Conservation (phyloP, 148 eudicot species). For the Nyssa sinensis region DNA sequence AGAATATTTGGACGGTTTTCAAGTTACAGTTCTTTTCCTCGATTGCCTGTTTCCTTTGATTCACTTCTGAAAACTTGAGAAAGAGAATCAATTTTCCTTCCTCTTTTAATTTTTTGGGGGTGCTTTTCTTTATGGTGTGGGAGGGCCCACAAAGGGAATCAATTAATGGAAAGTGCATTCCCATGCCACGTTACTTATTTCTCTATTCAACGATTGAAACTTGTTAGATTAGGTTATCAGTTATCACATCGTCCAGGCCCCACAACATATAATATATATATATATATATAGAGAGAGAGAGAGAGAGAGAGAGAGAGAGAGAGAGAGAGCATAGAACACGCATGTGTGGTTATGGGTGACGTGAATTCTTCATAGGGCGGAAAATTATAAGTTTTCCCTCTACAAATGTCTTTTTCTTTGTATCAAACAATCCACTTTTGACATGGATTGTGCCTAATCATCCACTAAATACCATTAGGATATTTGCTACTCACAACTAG, state of each 20-base stretch:
- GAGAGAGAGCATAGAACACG: neutral
- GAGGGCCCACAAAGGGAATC: neutral
- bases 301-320: neutral
- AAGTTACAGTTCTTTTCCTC: too few species aligned
- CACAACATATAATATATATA: neutral
- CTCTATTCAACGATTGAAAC: too few species aligned
- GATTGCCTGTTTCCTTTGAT: too few species aligned
- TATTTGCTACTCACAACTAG: too few species aligned
- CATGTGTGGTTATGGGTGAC: too few species aligned
- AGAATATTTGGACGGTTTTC: too few species aligned
- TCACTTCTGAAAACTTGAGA: neutral
- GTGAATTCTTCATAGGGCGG: neutral
- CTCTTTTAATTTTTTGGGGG: too few species aligned
- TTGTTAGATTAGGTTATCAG: too few species aligned
- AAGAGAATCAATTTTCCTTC: neutral
- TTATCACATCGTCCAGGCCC: neutral
- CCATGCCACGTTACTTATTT: neutral
- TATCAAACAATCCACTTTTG: neutral
- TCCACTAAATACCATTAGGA: neutral
- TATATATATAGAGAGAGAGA: neutral
- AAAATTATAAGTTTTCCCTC: neutral
- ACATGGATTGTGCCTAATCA: neutral
- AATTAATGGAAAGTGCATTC: too few species aligned
- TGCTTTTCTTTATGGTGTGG: neutral
- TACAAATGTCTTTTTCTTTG: neutral